Evolutionary conservation across 2,329 filamentous ascomycete genomes (phyloP).

Genomic region (Talaromyces sp.): DNA sequence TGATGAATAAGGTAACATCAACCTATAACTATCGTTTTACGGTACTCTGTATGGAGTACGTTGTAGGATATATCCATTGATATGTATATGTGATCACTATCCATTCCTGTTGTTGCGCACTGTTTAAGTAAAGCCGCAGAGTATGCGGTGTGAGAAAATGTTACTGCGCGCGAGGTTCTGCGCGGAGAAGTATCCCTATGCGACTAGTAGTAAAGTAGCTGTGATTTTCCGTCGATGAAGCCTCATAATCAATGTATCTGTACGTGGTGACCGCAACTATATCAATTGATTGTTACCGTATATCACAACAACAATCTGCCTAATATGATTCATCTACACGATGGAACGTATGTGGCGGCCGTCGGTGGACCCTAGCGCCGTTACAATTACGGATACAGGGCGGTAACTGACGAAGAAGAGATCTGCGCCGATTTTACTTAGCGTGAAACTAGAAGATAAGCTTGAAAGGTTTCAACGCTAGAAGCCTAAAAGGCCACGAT

Average conservation of each 20-base stretch:
- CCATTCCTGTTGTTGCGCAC: neutral
- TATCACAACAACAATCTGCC: neutral
- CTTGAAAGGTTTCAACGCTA: neutral
- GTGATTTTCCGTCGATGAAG: neutral
- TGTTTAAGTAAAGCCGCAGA: neutral
- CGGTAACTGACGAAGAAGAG: neutral
- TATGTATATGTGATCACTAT: neutral
- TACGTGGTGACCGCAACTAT: neutral
- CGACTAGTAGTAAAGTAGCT: neutral
- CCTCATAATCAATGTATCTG: neutral
- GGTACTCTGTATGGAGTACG: too few relatives aligned
- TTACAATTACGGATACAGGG: neutral
- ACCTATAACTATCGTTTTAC: too few relatives aligned
- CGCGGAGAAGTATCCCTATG: neutral
- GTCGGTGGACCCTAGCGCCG: too few relatives aligned
- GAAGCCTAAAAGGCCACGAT: neutral
- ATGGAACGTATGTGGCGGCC: neutral
- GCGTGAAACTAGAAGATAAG: neutral
- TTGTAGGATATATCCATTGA: too few relatives aligned
- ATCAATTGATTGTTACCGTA: neutral
- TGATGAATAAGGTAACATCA: too few relatives aligned
- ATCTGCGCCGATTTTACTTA: neutral
- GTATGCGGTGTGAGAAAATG: neutral
- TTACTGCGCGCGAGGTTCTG: neutral
- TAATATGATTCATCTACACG: neutral